Conservation (phyloP, 352 stramenopile genomes). For the Phytopythium vexans region DNA sequence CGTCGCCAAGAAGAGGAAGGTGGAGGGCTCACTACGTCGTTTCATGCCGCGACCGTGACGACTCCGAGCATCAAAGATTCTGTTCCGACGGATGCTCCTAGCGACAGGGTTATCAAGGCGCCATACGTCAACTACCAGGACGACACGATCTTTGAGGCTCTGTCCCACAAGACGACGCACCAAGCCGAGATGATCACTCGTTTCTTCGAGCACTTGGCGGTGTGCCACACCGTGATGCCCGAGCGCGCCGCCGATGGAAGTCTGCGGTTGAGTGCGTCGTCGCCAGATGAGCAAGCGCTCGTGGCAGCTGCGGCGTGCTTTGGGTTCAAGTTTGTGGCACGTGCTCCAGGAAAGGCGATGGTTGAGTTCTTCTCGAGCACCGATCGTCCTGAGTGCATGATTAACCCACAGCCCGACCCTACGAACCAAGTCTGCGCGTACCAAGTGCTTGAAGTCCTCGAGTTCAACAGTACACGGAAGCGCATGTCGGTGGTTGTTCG, state of each 20-base stretch:
- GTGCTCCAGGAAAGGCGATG: slow-evolving; percentile 67
- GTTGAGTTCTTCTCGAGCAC: slow-evolving; percentile 71
- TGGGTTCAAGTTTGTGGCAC: slow-evolving; percentile 77
- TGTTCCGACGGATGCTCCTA: slow-evolving; percentile 23
- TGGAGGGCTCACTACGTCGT: slow-evolving; percentile 14
- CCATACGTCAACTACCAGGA: slow-evolving; percentile 90
- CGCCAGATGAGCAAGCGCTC: slow-evolving; percentile 88
- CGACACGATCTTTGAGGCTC: slow-evolving; percentile 64
- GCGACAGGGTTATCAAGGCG: slow-evolving; percentile 56
- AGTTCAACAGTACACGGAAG: slow-evolving; percentile 95
- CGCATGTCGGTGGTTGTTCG: slow-evolving; percentile 93
- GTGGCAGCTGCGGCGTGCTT: slow-evolving; percentile 81
- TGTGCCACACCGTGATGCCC: slow-evolving; percentile 97
- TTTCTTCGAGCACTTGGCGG: slow-evolving; percentile 87
- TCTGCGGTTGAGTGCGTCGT: slow-evolving; percentile 89
- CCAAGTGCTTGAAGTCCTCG: slow-evolving; percentile 90
- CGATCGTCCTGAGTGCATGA: slow-evolving; percentile 28
- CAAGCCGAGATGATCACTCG: slow-evolving; percentile 49
- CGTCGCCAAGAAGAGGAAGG: slow-evolving; percentile 44
- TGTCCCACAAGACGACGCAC: slow-evolving; percentile 28
- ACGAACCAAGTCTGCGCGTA: slow-evolving; percentile 46
- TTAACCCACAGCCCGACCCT: slow-evolving; percentile 22
- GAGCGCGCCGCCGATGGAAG: slow-evolving; percentile 90
- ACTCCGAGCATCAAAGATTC: slow-evolving; percentile 5
- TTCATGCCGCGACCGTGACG: slow-evolving; percentile 18